Evolutionary conservation across 441 rosid species (phyloP).

Genomic region (Jatropha podagrica): DNA sequence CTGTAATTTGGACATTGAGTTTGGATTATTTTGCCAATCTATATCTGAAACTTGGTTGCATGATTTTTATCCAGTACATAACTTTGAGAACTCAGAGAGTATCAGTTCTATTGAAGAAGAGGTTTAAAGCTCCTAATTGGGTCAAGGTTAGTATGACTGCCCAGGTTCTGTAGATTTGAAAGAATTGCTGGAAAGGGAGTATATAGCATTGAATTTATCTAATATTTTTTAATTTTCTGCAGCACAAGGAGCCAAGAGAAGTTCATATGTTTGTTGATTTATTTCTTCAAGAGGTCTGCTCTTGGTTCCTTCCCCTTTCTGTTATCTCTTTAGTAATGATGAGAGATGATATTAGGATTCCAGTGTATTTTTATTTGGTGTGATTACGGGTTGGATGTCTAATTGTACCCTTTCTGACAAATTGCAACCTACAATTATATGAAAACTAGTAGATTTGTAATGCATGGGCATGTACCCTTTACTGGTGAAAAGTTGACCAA

Average conservation of each 20-base stretch:
- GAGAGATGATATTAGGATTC: neutral
- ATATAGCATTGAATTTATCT: slow-evolving; percentile 16
- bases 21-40: slow-evolving; percentile 4
- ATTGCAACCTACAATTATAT: neutral
- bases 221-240: slow-evolving; percentile 34
- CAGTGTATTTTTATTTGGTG: neutral
- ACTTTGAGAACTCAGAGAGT: slow-evolving; percentile 80
- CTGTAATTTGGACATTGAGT: neutral
- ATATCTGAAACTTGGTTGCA: slow-evolving; percentile 21
- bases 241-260: slow-evolving; percentile 99
- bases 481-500: neutral
- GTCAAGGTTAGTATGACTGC: slow-evolving; percentile 64
- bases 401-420: neutral
- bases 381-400: too few species aligned
- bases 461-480: neutral
- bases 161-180: slow-evolving; percentile 13
- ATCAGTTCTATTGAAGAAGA: slow-evolving; percentile 82
- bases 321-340: neutral
- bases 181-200: slow-evolving; percentile 11
- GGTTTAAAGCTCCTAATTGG: slow-evolving; percentile 97
- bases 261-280: slow-evolving; percentile 97
- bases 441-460: slow-evolving; percentile 8
- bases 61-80: slow-evolving; percentile 56
- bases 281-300: slow-evolving; percentile 85
- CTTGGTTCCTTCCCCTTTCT: slow-evolving; percentile 8